Evolutionary conservation across 805 yeast species (phyloP), one percentile per base, ranked within the genome.

Genomic region (Pichia manshurica): DNA sequence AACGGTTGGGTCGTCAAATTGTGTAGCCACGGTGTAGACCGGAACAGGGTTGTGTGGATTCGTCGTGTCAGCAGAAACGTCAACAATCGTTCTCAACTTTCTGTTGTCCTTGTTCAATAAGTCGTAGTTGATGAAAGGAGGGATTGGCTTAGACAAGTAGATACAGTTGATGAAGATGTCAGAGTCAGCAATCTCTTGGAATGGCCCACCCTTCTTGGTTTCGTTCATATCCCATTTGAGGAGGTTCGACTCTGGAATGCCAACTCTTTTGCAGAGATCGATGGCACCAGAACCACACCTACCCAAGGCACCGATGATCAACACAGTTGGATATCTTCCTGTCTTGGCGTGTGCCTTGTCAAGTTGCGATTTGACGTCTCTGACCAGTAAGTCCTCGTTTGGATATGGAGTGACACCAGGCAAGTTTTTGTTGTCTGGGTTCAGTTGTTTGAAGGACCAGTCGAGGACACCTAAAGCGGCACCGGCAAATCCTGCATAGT

Each of bases 401-500:
- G 85, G 82, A 68, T 82, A 91, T 39, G 97, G 95, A 29, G 79
- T 62, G 38, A 90, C 86, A 45, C 88, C 87, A 35, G 87, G 86
- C 57, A 93, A 73, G 54, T 87, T 81, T 64, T 81, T 79, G 47
- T 71, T 61, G 60, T 81, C 87, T 8, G 75, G 50, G 65, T 86
- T 83, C 34, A 81, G 68, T 67, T 87, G 91, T 68, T 91, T 91
- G 71, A 85, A 84, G 44, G 95, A 85, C 96, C 98, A 93, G 68
- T 89, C 96, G 66, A 79, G 79, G 44, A 91, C 74, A 60, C 99
- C 99, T 47, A 93, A 70, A 31, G 99, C 99, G 32, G 99, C 99
- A 61, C 99, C 99, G 6, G 98, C 99, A 66, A 93, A 93, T n/a
- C 99, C 99, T 39, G 99, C 99, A 67, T 91, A 91, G 74, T 79